Evolutionary conservation across 2,329 filamentous ascomycete genomes (phyloP), one percentile per base, ranked within the genome.

Genomic region (Paraphoma chrysanthemicola): DNA sequence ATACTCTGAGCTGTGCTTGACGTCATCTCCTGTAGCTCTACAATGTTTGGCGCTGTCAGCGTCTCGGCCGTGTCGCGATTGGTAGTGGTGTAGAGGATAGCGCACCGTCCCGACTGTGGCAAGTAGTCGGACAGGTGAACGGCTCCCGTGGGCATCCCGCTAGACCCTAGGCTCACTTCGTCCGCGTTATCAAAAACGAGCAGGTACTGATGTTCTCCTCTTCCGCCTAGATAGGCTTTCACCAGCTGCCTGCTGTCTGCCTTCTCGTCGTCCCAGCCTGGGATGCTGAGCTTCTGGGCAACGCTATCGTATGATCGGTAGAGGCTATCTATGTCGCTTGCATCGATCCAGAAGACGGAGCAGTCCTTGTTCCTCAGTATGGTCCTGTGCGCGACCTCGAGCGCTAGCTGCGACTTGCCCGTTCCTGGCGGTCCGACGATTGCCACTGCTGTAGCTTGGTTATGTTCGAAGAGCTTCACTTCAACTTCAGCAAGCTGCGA

Each of bases 341-440:
- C 79, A 6, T 78, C 73, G 4, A 83, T 70, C 80, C 78, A 83
- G 56, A 83, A 77, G 48, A 84, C 64, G 0, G 76, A 79, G 48
- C 69, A 79, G 6, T 74, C 71, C 2, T 72, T 70, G 30, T 68
- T 45, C 39, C 72, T 69, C 8, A 76, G 48, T 53, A 70, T 77
- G 1, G 67, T 70, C 64, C 72, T 76, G 63, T 81, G 73, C 3
- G 76, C 79, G 29, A 81, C 54, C 54, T 79, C 71, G 3, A 82
- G 63, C 42, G 61, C 64, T 7, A 67, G 60, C 55, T 69, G 63
- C 39, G 61, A 61, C 44, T 69, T 69, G 51, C 66, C 64, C 49
- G 51, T 66, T 52, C 66, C 65, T 12, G 58, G 54, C 7, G 49
- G 57, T 41, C 67, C 60, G 7, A 57, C 45, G 17, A 69, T 67